Conservation (phyloP, 2,329 filamentous ascomycete species). For the Nigrospora osmanthi region DNA sequence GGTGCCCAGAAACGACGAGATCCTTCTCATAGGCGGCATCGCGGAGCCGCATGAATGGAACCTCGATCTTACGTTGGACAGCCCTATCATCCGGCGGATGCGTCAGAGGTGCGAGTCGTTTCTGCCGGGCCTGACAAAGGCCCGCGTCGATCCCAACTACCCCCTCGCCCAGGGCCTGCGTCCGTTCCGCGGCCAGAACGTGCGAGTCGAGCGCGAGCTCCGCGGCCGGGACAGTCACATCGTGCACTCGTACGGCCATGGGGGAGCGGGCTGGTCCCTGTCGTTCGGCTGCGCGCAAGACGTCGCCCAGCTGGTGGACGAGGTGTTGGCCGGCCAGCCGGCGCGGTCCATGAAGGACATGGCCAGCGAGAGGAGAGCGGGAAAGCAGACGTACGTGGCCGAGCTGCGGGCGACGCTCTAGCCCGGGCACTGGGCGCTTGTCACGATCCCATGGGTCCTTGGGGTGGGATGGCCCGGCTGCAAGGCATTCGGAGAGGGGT, state of each 20-base stretch:
- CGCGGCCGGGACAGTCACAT: constrained; percentile 24
- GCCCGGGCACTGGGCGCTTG: neutral
- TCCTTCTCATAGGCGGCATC: constrained; percentile 31
- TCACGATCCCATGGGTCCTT: neutral
- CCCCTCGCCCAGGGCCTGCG: constrained; percentile 34
- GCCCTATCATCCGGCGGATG: constrained; percentile 31
- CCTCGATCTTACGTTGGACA: constrained; percentile 29
- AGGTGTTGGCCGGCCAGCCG: constrained; percentile 19
- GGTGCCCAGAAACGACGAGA: constrained; percentile 34
- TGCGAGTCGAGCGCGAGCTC: constrained; percentile 33
- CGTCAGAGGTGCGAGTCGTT: constrained; percentile 32
- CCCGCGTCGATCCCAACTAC: constrained; percentile 28
- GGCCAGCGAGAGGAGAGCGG: constrained; percentile 9
- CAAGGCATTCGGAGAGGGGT: too few relatives aligned
- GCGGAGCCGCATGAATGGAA: constrained; percentile 25
- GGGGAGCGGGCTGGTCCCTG: constrained; percentile 33
- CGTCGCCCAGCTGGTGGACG: constrained; percentile 24
- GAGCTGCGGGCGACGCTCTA: neutral
- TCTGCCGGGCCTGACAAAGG: constrained; percentile 29
- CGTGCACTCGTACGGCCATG: constrained; percentile 36
- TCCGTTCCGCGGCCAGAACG: constrained; percentile 29
- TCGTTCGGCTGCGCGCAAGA: constrained; percentile 30
- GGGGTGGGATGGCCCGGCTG: neutral
- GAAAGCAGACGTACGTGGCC: neutral
- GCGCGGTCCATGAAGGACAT: constrained; percentile 20